Conservation (phyloP, 1,284 basidiomycete genomes). For the Pisolithus thermaeus region DNA sequence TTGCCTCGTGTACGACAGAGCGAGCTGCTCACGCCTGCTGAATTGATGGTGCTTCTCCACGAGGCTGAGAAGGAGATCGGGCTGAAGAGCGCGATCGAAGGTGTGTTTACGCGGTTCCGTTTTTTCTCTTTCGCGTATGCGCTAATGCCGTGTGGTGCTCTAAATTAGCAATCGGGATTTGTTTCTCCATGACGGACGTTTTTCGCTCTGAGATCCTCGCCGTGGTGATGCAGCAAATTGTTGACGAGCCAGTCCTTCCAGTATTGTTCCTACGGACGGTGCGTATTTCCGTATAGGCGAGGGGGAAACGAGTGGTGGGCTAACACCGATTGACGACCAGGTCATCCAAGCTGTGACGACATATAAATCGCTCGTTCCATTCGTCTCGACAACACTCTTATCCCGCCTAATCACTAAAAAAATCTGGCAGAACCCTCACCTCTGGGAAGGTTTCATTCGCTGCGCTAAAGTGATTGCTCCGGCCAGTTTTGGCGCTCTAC, state of each 20-base stretch:
- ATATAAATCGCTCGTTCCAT: slow-evolving; percentile 90
- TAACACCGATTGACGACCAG: slow-evolving; percentile 34
- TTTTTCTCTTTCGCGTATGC: slow-evolving; percentile 6
- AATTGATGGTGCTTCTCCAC: slow-evolving; percentile 92
- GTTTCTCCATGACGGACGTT: slow-evolving; percentile 97
- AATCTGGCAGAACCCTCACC: slow-evolving; percentile 91
- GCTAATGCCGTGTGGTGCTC: slow-evolving; percentile 5
- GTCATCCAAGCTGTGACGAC: slow-evolving; percentile 96
- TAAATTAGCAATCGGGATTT: slow-evolving; percentile 83
- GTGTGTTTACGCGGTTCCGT: slow-evolving; percentile 33
- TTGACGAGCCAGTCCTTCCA: slow-evolving; percentile 87
- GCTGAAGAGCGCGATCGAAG: slow-evolving; percentile 83
- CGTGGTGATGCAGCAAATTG: slow-evolving; percentile 94
- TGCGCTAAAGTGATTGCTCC: slow-evolving; percentile 93
- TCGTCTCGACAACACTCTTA: slow-evolving; percentile 91
- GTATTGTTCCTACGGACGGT: slow-evolving; percentile 94
- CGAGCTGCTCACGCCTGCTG: slow-evolving; percentile 88
- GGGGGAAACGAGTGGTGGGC: slow-evolving; percentile 1
- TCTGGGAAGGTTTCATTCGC: slow-evolving; percentile 97
- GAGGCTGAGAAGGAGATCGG: slow-evolving; percentile 89
- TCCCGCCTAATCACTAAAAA: slow-evolving; percentile 95
- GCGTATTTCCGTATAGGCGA: slow-evolving; percentile 25
- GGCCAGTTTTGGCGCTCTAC: slow-evolving; percentile 83
- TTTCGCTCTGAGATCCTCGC: slow-evolving; percentile 95
- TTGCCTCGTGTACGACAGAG: slow-evolving; percentile 79